A percentile compares a stretch with the other conserved stretches of the same genome.
Conservation (phyloP, 2,329 filamentous ascomycete genomes). For the Trematosphaeria pertusa region DNA sequence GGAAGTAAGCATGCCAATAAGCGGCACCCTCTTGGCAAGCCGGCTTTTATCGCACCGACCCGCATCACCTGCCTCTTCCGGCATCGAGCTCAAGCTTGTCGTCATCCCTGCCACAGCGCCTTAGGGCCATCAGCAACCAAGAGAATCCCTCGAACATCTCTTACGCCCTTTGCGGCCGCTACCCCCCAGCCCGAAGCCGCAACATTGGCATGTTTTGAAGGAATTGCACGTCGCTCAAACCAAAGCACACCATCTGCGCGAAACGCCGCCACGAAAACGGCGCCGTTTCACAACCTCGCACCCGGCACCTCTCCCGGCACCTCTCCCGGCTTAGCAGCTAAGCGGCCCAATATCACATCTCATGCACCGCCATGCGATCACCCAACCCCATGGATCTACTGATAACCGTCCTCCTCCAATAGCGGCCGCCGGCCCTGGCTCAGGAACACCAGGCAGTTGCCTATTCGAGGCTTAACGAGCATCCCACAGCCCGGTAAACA, state of each 20-base stretch:
- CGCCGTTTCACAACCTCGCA: background rate
- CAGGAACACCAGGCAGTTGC: conserved; percentile 2
- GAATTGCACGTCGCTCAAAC: background rate
- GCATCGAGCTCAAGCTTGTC: conserved; percentile 4
- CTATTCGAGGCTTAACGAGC: background rate
- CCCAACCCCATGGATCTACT: conserved; percentile 3
- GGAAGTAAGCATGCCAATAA: conserved; percentile 16
- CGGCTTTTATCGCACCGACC: conserved; percentile 18
- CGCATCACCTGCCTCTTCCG: conserved; percentile 24
- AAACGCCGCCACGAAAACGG: background rate
- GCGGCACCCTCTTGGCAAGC: conserved; percentile 8
- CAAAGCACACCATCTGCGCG: background rate
- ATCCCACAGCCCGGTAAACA: background rate
- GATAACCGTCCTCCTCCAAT: conserved; percentile 20
- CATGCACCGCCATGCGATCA: conserved; percentile 19
- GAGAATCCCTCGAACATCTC: background rate
- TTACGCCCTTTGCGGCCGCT: background rate
- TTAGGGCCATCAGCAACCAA: background rate
- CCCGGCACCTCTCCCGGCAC: background rate
- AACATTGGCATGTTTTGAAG: background rate
- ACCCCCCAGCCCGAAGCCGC: background rate
- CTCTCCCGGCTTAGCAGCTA: background rate
- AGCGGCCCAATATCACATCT: conserved; percentile 6
- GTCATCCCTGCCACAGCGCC: background rate
- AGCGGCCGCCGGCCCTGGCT: background rate